Base-by-base conservation (phyloP, 306 rosid species). In the Dalbergia cultrata region DNA sequence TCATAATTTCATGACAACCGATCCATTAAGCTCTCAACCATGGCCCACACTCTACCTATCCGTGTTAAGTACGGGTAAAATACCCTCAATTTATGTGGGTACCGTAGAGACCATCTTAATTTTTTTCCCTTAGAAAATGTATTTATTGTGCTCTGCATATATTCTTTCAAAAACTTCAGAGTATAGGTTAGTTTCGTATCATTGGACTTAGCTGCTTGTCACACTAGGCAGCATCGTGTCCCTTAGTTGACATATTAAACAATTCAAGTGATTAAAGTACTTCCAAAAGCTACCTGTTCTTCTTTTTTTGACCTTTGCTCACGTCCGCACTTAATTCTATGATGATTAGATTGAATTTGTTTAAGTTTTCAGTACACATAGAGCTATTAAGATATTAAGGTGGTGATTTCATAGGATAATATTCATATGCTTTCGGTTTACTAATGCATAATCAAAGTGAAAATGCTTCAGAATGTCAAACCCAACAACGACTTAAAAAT, bases 391-490 rank as follows among this genome's bases (percentile, higher is more conserved):
- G 63, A 68, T 67, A 84, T 13, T 84, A 8, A 78, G 34, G 35
- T 4, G 75, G 17, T 49, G 79, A 77, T 80, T 82, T 76, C 75
- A 74, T 80, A 75, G 82, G 82, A 73, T 85, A 67, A 49, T 84
- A 64, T 57, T 77, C 60, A 60, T 49, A 45, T 74, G 92, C 89
- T 78, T 84, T 86, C 80, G 85, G 85, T 75, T 67, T 78, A 75
- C 86, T 85, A 81, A 87, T 67, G 72, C 79, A 52, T 79, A 79
- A 78, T 68, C 76, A 85, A 70, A 81, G 78, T 60, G 64, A 72
- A 26, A 85, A 86, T 75, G 80, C 76, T 70, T 81, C 52, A 77
- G 82, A 87, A 82, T 84, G 89, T 89, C 92, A 89, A 86, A 87
- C 81, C 19, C 77, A 68, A 47, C 58, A 70, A 72, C 37, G 49